Percentiles rank a stretch among this genome's conserved stretches.
Conservation (phyloP, 2,329 filamentous ascomycete species). For the Leptographium lundbergii region DNA sequence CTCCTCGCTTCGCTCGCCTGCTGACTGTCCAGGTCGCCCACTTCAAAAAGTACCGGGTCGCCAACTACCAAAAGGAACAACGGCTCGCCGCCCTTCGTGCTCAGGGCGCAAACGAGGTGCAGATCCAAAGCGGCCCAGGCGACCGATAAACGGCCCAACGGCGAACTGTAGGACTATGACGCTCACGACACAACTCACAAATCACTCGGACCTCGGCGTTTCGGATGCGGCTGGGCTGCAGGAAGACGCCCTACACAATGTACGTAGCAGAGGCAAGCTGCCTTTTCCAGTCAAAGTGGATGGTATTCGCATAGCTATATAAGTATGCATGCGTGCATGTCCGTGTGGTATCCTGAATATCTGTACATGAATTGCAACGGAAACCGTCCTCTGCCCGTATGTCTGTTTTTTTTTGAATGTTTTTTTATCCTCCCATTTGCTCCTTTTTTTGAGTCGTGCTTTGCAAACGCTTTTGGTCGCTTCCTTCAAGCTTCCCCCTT, state of each 20-base stretch:
- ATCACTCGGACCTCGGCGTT: no score
- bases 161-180: not conserved
- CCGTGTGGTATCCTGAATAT: conserved; percentile 1
- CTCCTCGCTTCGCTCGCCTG: not conserved
- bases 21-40: conserved; percentile 61
- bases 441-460: not conserved
- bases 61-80: conserved; percentile 76
- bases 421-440: not conserved
- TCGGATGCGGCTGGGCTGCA: no score
- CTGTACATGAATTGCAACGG: not conserved
- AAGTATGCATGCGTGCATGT: not conserved
- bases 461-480: not conserved
- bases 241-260: no score
- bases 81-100: conserved; percentile 62
- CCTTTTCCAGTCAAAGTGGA: not conserved
- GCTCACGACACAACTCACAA: not conserved
- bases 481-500: not conserved
- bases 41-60: conserved; percentile 92
- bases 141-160: not conserved
- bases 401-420: not conserved
- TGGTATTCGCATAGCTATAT: not conserved
- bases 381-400: not conserved
- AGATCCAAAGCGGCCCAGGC: conserved; percentile 13
- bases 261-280: no score
- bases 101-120: conserved; percentile 56